phyloP scores from a whole-genome alignment of 768 basidiomycete genomes.

The Pholiota microspora region DNA sequence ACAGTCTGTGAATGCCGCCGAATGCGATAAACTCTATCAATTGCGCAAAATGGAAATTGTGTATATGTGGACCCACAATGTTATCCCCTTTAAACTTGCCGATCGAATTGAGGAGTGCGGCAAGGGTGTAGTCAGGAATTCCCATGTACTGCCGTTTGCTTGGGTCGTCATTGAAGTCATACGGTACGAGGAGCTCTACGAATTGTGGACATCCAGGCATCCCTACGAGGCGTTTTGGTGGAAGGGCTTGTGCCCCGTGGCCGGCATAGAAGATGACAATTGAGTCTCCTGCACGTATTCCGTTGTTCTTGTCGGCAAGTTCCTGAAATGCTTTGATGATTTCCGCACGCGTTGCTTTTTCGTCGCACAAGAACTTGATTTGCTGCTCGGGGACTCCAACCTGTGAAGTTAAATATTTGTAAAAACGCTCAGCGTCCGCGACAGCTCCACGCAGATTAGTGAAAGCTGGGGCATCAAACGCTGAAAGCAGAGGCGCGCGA shows the following conservation, averaged over 20 bases:
- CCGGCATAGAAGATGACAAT: conserved; percentile 14
- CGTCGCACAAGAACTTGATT: conserved; percentile 7
- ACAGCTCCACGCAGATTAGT: conserved; percentile 7
- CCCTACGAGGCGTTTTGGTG: neutral
- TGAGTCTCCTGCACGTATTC: conserved; percentile 2
- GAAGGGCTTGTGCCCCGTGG: conserved; percentile 6
- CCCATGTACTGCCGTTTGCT: neutral
- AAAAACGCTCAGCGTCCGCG: conserved; percentile 4
- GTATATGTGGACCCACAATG: conserved; percentile 9
- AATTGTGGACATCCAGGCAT: neutral
- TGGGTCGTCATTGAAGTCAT: conserved; percentile 3
- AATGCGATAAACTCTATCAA: too few relatives aligned
- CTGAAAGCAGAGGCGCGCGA: neutral
- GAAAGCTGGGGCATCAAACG: neutral
- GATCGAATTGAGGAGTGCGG: conserved; percentile 9
- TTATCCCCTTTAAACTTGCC: conserved; percentile 16
- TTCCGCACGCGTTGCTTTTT: conserved; percentile 5
- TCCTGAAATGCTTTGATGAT: conserved; percentile 9
- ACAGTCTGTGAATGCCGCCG: conserved; percentile 9
- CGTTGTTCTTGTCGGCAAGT: conserved; percentile 1
- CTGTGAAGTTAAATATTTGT: neutral
- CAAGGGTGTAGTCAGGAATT: conserved; percentile 15
- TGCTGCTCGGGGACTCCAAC: neutral
- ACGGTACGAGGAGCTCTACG: conserved; percentile 7
- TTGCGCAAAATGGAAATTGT: neutral